Conservation (phyloP, 2,329 filamentous ascomycete species). For the Cercospora janseana region DNA sequence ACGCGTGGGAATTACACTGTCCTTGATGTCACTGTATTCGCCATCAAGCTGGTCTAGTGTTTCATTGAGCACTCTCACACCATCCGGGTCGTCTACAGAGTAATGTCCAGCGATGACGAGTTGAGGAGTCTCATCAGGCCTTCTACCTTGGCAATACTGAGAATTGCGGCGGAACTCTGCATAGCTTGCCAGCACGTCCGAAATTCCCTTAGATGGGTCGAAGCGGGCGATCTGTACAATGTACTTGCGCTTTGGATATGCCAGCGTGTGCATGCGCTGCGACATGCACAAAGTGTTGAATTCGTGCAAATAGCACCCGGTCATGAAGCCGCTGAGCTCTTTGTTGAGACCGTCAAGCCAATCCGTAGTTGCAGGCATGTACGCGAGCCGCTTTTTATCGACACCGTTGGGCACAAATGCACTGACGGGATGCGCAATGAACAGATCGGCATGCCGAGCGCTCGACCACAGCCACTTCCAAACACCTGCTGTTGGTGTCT, state of each 20-base stretch:
- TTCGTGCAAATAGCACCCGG: conserved; percentile 70
- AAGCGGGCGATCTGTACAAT: conserved; percentile 80
- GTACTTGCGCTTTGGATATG: conserved; percentile 64
- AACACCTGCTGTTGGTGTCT: conserved; percentile 67
- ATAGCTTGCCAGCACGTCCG: conserved; percentile 73
- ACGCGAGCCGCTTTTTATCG: conserved; percentile 64
- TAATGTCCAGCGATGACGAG: conserved; percentile 76
- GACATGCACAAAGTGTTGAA: conserved; percentile 64
- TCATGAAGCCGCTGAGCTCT: conserved; percentile 65
- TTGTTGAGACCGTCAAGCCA: conserved; percentile 85
- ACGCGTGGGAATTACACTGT: conserved; percentile 71
- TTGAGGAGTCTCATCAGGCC: conserved; percentile 59
- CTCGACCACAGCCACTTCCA: conserved; percentile 74
- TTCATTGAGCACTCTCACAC: conserved; percentile 67
- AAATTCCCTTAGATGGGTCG: conserved; percentile 79
- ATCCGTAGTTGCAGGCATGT: conserved; percentile 77
- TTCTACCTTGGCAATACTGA: conserved; percentile 54
- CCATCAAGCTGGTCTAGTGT: conserved; percentile 66
- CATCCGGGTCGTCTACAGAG: conserved; percentile 78
- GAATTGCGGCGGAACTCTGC: conserved; percentile 62
- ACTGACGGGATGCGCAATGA: conserved; percentile 77
- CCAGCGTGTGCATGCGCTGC: conserved; percentile 59
- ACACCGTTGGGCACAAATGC: conserved; percentile 71
- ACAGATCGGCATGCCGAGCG: conserved; percentile 70
- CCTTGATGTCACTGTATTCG: conserved; percentile 54